Base-by-base conservation (phyloP, 192 early-diverging fungal genomes). In the Ramicandelaber brevisporus region DNA sequence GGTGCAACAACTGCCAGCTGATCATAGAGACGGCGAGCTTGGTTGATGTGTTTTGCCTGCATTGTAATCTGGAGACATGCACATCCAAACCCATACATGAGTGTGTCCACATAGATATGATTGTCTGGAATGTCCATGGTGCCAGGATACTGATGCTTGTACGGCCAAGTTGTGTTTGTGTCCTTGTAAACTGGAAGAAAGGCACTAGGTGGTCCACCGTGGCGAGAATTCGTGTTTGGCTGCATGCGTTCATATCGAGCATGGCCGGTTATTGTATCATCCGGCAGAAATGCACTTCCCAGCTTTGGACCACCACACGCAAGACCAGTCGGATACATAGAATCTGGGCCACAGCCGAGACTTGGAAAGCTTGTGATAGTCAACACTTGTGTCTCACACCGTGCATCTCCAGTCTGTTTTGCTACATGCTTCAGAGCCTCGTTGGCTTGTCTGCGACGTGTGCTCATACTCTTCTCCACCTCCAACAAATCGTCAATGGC, bases 51-150 rank as follows among this genome's bases (percentile, higher is more conserved):
- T 50, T 64, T 71, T 9, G 77, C 77, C 49, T 87, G 82, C 36
- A 87, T 70, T 9, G 82, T 87, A 32, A 82, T 70, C 42, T 87
- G 82, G 18, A 87, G 46, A 49, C 82, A 84, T 34, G 61, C 74
- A 43, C 69, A 77, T 19, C 79, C 79, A 73, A 84, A 81, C 17
- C 82, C 79, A 55, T 83, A 84, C 27, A 63, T 68, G 78, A 84
- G 81, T 16, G 63, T 55, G 39, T 84, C 82, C 66, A 87, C 65
- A 42, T 82, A 87, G 21, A 84, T 75, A 37, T 77, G 73, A 32
- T 75, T 65, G 2, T n/a, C 5, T 4, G 27, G 27, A 11, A 4
- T 14, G 5, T 5, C 12, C 5, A n/a, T n/a, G 15, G 4, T 4
- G 11, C 5, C 5, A 4, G 11, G 27, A 14, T 11, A 11, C 60